phyloP scores from a whole-genome alignment of 257 asterid genomes.

The Lithospermum erythrorhizon region DNA sequence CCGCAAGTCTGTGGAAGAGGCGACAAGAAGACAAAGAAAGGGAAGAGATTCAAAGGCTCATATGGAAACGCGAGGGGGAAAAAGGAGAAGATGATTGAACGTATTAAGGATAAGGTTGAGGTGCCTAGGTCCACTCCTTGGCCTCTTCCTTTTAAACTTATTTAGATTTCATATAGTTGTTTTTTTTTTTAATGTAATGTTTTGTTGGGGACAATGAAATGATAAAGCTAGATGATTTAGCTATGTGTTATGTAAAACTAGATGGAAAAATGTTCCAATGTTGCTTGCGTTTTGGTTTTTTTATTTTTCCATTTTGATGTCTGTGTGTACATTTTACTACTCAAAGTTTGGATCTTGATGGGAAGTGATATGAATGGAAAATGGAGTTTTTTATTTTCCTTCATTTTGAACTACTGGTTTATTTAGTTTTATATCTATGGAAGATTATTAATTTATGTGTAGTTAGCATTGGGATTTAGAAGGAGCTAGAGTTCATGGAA shows the following conservation, averaged over 20 bases:
- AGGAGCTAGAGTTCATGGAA: no score
- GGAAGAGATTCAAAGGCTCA: constrained; percentile 76
- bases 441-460: no score
- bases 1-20: constrained; percentile 74
- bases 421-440: no score
- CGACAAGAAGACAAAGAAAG: constrained; percentile 73
- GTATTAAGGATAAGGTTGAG: constrained; percentile 70
- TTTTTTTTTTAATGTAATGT: background rate
- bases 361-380: background rate
- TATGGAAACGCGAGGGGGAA: constrained; percentile 66
- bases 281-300: no score
- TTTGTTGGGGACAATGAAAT: no score
- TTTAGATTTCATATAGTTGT: constrained; percentile 10
- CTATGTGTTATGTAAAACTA: no score
- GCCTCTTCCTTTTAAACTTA: constrained; percentile 92
- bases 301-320: no score
- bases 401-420: no score
- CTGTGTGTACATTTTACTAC: background rate
- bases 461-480: no score
- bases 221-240: no score
- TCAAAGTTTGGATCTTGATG: background rate
- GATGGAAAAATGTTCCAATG: no score
- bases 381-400: no score
- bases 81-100: constrained; percentile 56
- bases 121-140: constrained; percentile 91